phyloP scores from a whole-genome alignment of 1,139 yeast genomes.

The Pichia sp. region DNA sequence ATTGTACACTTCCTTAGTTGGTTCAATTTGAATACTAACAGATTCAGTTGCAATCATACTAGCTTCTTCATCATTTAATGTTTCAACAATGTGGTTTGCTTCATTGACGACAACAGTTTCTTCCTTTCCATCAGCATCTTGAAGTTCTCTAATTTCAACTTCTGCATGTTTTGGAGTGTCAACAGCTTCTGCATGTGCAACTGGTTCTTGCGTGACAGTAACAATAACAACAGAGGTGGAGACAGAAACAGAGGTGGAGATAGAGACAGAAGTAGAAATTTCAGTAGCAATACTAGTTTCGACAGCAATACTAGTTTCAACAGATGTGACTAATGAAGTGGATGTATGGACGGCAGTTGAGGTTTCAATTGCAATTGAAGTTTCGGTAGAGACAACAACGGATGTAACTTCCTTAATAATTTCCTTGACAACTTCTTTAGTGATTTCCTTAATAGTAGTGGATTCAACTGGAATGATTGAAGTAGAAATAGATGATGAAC shows the following conservation, averaged over 20 bases:
- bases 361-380: background rate
- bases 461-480: background rate
- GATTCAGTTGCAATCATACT: background rate
- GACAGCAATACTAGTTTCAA: slow-evolving; percentile 1
- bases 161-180: background rate
- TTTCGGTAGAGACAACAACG: slow-evolving; percentile 10
- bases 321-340: slow-evolving; percentile 4
- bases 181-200: background rate
- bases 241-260: slow-evolving; percentile 14
- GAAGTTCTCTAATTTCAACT: slow-evolving; percentile 6
- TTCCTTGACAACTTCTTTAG: slow-evolving; percentile 15
- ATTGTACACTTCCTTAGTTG: background rate
- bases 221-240: slow-evolving; percentile 5
- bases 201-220: background rate
- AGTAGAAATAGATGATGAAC: background rate
- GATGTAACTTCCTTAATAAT: slow-evolving; percentile 15
- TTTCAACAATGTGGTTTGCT: background rate
- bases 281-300: background rate
- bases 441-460: background rate
- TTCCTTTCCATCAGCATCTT: background rate
- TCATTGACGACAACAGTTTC: background rate
- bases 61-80: background rate
- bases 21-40: slow-evolving; percentile 10
- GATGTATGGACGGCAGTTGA: slow-evolving; percentile 3
- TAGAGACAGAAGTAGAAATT: too few relatives aligned